Percentiles rank a stretch among this genome's conserved stretches.
phyloP scores from a whole-genome alignment of 1,284 basidiomycete genomes.

The Uromyces viciae-fabae region DNA sequence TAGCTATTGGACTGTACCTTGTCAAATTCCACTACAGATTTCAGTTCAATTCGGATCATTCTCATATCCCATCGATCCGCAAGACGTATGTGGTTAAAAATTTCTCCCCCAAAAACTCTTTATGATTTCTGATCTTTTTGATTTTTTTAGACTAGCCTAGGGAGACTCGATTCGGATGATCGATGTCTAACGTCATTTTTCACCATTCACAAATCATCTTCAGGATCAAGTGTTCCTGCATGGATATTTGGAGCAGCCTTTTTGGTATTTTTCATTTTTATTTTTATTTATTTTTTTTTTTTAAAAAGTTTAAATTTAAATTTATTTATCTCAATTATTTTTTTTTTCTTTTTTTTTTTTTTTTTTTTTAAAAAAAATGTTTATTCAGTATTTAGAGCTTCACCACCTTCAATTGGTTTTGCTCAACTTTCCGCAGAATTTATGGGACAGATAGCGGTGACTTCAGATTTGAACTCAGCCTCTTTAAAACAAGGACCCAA shows the following conservation, averaged over 20 bases:
- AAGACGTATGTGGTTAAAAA: constrained; percentile 40
- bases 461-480: not conserved
- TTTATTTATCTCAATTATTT: not conserved
- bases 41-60: constrained; percentile 39
- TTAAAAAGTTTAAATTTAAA: not conserved
- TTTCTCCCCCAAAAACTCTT: not conserved
- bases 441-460: not conserved
- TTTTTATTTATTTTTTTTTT: not conserved
- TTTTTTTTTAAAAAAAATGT: constrained; percentile 40
- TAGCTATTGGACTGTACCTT: constrained; percentile 45
- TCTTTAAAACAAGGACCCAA: not conserved
- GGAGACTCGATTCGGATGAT: not conserved
- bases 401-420: constrained; percentile 42
- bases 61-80: constrained; percentile 36
- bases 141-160: constrained; percentile 28
- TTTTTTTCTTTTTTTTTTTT: not conserved
- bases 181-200: constrained; percentile 43
- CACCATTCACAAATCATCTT: constrained; percentile 26
- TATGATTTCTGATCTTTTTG: not conserved
- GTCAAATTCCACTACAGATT: constrained; percentile 9
- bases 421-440: constrained; percentile 29
- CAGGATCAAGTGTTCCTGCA: constrained; percentile 20
- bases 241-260: constrained; percentile 45
- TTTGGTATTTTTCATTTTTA: constrained; percentile 33
- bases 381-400: constrained; percentile 35